A percentile compares a stretch with the other conserved stretches of the same genome.
Conservation (phyloP, 1,284 basidiomycete species). For the Cutaneotrichosporon mucoides region DNA sequence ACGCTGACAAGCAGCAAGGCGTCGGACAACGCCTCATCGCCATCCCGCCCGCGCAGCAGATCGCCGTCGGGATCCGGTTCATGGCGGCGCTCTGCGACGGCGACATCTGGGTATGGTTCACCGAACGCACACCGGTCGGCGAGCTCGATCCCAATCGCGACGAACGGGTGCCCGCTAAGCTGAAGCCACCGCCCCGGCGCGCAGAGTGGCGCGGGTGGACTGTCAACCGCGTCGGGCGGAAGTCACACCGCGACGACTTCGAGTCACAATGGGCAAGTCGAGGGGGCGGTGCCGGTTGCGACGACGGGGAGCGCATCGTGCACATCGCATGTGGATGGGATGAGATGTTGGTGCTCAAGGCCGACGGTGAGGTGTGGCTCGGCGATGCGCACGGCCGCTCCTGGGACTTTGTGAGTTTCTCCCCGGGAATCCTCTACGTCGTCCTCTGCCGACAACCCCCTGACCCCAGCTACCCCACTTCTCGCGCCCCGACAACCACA, state of each 20-base stretch:
- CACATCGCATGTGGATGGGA: slow-evolving; percentile 69
- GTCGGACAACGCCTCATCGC: background rate
- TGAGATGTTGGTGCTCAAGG: slow-evolving; percentile 66
- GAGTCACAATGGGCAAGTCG: background rate
- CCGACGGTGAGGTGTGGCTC: slow-evolving; percentile 46
- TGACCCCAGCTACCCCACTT: background rate
- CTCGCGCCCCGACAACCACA: background rate
- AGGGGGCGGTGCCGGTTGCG: background rate
- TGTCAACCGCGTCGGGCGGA: background rate
- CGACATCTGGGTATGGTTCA: background rate
- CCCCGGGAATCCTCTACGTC: no score
- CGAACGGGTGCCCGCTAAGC: background rate
- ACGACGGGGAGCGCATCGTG: slow-evolving; percentile 50
- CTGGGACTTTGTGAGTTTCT: slow-evolving; percentile 36
- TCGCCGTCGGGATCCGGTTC: background rate
- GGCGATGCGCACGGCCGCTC: background rate
- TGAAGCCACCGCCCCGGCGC: background rate
- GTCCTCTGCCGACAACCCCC: background rate
- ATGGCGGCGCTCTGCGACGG: background rate
- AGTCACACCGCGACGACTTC: background rate
- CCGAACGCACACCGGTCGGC: background rate
- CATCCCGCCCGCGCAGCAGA: background rate
- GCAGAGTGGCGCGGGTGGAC: background rate
- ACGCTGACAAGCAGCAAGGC: background rate
- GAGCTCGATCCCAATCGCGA: background rate